Evolutionary conservation across 805 yeast species (phyloP).

Genomic region (Yarrowia deformans): DNA sequence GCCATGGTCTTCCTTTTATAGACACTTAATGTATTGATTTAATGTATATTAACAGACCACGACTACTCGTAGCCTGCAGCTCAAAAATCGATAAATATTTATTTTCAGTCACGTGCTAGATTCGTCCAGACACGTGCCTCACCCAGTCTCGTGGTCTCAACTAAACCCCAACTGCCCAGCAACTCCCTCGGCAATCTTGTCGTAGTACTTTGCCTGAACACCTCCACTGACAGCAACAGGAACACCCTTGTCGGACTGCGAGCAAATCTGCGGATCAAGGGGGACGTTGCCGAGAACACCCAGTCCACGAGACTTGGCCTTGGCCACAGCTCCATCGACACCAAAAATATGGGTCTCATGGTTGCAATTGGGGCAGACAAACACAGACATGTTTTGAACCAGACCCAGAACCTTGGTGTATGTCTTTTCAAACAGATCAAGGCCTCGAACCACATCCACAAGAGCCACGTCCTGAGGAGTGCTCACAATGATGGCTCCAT

Average conservation of each 20-base stretch:
- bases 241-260: constrained; percentile 66
- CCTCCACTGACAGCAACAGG: constrained; percentile 63
- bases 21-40: not conserved
- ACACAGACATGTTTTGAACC: constrained; percentile 84
- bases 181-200: constrained; percentile 57
- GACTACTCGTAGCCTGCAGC: no score
- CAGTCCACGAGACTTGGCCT: constrained; percentile 58
- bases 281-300: constrained; percentile 73
- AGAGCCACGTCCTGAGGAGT: constrained; percentile 89
- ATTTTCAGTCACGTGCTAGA: not conserved
- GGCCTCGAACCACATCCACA: constrained; percentile 80
- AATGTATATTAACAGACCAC: no score
- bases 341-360: constrained; percentile 82
- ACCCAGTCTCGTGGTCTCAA: no score
- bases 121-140: no score
- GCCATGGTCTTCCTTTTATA: constrained; percentile 27
- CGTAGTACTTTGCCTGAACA: constrained; percentile 55
- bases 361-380: constrained; percentile 74
- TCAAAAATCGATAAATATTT: not conserved
- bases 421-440: constrained; percentile 77
- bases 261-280: constrained; percentile 64
- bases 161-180: constrained; percentile 42
- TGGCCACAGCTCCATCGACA: constrained; percentile 61
- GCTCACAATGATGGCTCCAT: constrained; percentile 82
- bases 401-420: constrained; percentile 75